Base-by-base conservation (phyloP, 805 yeast genomes). In the Ogataea neopini region DNA sequence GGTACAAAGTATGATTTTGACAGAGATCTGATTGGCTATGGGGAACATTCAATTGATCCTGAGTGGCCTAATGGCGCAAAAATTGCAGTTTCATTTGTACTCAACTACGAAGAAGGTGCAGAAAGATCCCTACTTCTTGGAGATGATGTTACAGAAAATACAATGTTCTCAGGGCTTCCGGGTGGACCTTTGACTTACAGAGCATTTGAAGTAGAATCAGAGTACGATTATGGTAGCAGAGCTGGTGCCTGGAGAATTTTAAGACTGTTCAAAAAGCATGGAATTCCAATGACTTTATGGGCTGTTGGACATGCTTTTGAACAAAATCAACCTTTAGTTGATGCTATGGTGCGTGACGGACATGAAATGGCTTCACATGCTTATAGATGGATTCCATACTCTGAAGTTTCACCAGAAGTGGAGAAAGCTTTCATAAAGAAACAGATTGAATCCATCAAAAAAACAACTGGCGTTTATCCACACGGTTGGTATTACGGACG, bases 301-400 rank as follows among this genome's bases (percentile, higher is more conserved):
- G 74, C 67, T 15, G 73, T 70, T 44, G 74, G 70, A 11, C 68
- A 67, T 44, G 73, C 73, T 65, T 39, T 39, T n/a, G 42, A 39
- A 33, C 42, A 39, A 17, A 39, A 39, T 17, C 42, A 39, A 10
- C 66, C 58, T 13, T 62, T 70, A 14, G 71, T 65, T 23, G 59
- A 60, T 29, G 72, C 70, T 1, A 56, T 66, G 48, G 65, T 60
- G 33, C 61, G 69, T 39, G 71, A 62, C 33, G 73, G 73, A 11
- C 70, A 66, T 52, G 72, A 69, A 49, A 66, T 69, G 38, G 71
- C 70, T n/a, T 64, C 68, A 19, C 73, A 69, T 47, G 70, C 69
- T n/a, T 60, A 64, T 45, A 57, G 73, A 45, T 69, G 73, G 73
- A 58, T 67, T 45, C 64, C 64, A 40, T 69, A 63, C 25, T 39